Percentiles rank a stretch among this genome's conserved stretches.
phyloP scores from a whole-genome alignment of 2,329 filamentous ascomycete genomes.

The Trichoderma sp. region DNA sequence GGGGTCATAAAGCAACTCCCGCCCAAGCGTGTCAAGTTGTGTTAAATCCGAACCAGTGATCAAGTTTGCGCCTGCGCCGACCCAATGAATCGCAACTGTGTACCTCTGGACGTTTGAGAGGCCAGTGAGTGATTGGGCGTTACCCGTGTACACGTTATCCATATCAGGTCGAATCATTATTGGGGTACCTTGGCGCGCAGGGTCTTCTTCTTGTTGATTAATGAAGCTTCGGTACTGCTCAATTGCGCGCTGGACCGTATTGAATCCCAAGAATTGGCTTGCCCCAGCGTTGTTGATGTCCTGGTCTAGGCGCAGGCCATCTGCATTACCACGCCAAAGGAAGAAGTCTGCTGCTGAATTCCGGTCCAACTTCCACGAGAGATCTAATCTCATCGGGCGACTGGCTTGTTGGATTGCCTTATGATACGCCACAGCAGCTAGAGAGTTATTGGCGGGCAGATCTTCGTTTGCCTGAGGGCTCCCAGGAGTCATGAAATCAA shows the following conservation, averaged over 20 bases:
- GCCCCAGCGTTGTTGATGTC: not conserved
- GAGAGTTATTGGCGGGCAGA: constrained; percentile 2
- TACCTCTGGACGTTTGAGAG: constrained; percentile 7
- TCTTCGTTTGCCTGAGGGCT: not conserved
- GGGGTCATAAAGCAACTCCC: not conserved
- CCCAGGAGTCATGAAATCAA: constrained; percentile 6
- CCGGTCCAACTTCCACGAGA: constrained; percentile 9
- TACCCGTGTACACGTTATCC: constrained; percentile 12
- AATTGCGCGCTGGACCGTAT: constrained; percentile 1
- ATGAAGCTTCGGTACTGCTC: constrained; percentile 14
- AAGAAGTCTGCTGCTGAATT: constrained; percentile 1
- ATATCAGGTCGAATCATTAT: constrained; percentile 12
- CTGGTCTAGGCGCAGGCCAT: constrained; percentile 5
- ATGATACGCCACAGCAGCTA: constrained; percentile 5
- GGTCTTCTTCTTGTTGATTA: constrained; percentile 13
- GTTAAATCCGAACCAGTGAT: constrained; percentile 4
- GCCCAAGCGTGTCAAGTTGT: constrained; percentile 3
- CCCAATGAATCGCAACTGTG: constrained; percentile 13
- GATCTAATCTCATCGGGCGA: constrained; percentile 8
- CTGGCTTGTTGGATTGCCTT: constrained; percentile 13
- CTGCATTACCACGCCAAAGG: constrained; percentile 11
- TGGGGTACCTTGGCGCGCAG: not conserved
- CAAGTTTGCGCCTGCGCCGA: constrained; percentile 2
- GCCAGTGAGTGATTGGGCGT: not conserved
- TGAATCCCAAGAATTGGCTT: not conserved